These are phyloP conservation scores for Sarcodon aspratus DNA, from an alignment of 768 basidiomycete species.

Conservation along the genomic window DNA sequence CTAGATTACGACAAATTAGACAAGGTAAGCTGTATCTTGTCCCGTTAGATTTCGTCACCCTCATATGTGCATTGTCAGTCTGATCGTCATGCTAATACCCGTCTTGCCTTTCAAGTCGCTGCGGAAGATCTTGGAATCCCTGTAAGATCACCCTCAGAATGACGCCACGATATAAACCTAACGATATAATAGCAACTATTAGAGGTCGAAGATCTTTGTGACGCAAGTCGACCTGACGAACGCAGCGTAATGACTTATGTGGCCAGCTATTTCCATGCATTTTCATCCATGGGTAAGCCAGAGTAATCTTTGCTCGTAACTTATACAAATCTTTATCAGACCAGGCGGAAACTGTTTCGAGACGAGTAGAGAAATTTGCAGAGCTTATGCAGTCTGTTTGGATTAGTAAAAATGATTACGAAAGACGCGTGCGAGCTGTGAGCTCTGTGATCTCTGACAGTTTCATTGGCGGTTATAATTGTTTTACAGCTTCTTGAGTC, in stretches of 20 bases:
- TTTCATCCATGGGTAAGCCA: conserved; percentile 80
- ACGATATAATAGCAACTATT: conserved; percentile 61
- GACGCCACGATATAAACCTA: background rate
- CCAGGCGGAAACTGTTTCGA: conserved; percentile 88
- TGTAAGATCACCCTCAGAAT: conserved; percentile 31
- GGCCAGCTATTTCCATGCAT: conserved; percentile 96
- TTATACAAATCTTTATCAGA: conserved; percentile 34
- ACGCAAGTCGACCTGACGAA: conserved; percentile 83
- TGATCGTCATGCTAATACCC: conserved; percentile 76
- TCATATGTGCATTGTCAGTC: conserved; percentile 29
- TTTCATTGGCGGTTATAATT: background rate
- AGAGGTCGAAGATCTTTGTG: conserved; percentile 93
- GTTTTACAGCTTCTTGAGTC: conserved; percentile 47
- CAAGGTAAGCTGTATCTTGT: conserved; percentile 38
- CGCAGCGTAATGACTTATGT: conserved; percentile 97
- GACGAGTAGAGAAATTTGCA: conserved; percentile 91
- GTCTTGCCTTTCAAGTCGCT: conserved; percentile 79
- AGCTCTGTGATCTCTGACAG: conserved; percentile 10
- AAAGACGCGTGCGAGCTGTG: conserved; percentile 69
- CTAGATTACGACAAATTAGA: conserved; percentile 81
- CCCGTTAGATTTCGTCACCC: background rate
- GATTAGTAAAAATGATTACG: conserved; percentile 84
- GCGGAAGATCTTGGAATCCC: conserved; percentile 86
- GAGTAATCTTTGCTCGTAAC: conserved; percentile 10
- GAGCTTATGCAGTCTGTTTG: conserved; percentile 92